Percentiles rank a stretch among this genome's conserved stretches.
Evolutionary conservation across 106 monocot genomes (phyloP).

Genomic region (Apostasia ramifera): DNA sequence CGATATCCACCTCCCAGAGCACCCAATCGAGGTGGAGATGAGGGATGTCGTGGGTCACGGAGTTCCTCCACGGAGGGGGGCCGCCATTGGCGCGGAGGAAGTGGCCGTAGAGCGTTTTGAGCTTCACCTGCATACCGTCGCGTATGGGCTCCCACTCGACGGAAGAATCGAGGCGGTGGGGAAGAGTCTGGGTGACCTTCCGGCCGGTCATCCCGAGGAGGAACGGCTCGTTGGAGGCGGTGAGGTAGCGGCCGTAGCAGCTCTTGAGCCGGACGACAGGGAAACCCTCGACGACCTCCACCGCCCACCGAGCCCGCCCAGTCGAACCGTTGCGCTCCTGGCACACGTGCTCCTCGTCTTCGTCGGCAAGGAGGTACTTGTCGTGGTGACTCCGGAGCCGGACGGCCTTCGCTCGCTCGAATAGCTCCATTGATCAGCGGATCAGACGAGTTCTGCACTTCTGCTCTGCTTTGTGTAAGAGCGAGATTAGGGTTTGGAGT

Average conservation of each 20-base stretch:
- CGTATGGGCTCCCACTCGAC: slow-evolving; percentile 61
- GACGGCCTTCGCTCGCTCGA: slow-evolving; percentile 34
- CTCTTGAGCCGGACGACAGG: slow-evolving; percentile 29
- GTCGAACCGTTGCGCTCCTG: slow-evolving; percentile 33
- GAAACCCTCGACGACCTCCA: slow-evolving; percentile 28
- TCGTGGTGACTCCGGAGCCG: slow-evolving; percentile 44
- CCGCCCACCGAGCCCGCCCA: slow-evolving; percentile 18
- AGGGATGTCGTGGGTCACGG: slow-evolving; percentile 6
- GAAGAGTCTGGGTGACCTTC: slow-evolving; percentile 42
- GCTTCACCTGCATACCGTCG: slow-evolving; percentile 9
- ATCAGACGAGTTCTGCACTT: too few species aligned
- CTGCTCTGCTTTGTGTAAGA: too few species aligned
- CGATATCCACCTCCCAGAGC: slow-evolving; percentile 11
- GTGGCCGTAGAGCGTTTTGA: slow-evolving; percentile 3
- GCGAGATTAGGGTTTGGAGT: too few species aligned
- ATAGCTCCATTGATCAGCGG: slow-evolving; percentile 33
- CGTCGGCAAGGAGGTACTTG: slow-evolving; percentile 52
- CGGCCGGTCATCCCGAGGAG: slow-evolving; percentile 41
- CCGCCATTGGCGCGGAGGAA: slow-evolving; percentile 9
- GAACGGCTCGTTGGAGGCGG: slow-evolving; percentile 38
- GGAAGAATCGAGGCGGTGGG: slow-evolving; percentile 30
- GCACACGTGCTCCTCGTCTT: slow-evolving; percentile 41
- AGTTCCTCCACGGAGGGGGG: slow-evolving; percentile 4
- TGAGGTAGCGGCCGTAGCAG: slow-evolving; percentile 32
- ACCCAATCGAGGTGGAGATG: slow-evolving; percentile 1